Base-by-base conservation (phyloP, 1,284 basidiomycete genomes). In the Cutaneotrichosporon cyanovorans region DNA sequence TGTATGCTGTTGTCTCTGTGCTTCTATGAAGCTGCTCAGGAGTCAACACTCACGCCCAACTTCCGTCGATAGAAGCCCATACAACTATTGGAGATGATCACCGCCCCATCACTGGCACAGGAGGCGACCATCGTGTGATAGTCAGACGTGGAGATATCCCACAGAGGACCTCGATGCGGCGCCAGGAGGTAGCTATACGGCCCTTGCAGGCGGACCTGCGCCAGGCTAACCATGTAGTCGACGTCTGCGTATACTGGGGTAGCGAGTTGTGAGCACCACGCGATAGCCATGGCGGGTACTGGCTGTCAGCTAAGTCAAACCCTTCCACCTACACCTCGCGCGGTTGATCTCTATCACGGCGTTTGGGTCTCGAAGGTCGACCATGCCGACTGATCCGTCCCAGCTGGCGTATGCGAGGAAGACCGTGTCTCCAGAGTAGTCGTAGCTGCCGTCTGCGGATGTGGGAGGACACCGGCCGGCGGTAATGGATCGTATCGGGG, bases 51-150 rank as follows among this genome's bases (percentile, higher is more conserved):
- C 35, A 62, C 62, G 28, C 37, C 53, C 40, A 48, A 53, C 33
- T 60, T 53, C 16, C 49, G 51, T 7, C 61, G 51, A 43, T 50
- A 57, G 33, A 55, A 61, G 3, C 66, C 67, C 2, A 35, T 28
- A 22, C 58, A 49, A 16, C 44, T 45, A 15, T 52, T 52, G 1
- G 48, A 38, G 0, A 70, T 10, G 3, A 60, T 61, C 77, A 85
- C 60, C 1, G 80, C 76, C 1, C 92, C 92, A 68, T 96, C 90
- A 1, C 86, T 80, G 3, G 82, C 81, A 5, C 82, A 85, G 6
- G 84, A 77, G 0, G 84, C 85, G 10, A 92, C 68, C 62, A 89
- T 85, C 6, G 87, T 82, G 61, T 96, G 91, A 61, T 84, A 86
- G 44, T 91, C 85, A 0, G 88, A 92, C 1, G 81, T 76, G 41